Conservation (phyloP, 306 rosid species). For the Argentina anserina region DNA sequence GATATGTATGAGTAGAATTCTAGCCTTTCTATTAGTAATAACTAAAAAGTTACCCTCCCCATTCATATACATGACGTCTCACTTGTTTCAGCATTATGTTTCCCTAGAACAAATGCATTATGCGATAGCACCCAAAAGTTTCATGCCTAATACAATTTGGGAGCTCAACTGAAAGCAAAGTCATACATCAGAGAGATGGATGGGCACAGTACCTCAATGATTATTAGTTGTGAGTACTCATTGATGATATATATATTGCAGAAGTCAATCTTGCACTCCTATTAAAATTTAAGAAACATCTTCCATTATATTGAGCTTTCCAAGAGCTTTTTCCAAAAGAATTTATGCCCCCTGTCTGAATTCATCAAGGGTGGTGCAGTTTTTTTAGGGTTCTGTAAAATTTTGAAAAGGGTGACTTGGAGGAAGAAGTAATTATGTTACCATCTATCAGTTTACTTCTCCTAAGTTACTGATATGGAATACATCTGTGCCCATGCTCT, state of each 20-base stretch:
- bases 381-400: neutral
- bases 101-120: neutral
- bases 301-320: neutral
- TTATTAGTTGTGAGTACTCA: neutral
- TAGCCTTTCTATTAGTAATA: slow-evolving; percentile 1
- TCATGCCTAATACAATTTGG: neutral
- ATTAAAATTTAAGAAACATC: neutral
- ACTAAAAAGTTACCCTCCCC: neutral
- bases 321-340: neutral
- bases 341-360: neutral
- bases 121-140: neutral
- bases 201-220: neutral
- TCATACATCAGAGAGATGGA: neutral
- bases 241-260: neutral
- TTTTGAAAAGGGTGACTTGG: neutral
- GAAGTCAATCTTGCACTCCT: neutral
- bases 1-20: neutral
- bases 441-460: neutral
- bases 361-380: neutral
- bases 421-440: neutral
- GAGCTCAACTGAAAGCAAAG: neutral
- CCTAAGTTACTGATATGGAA: neutral
- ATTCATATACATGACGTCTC: neutral
- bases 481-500: neutral
- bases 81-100: neutral